A percentile compares a stretch with the other conserved stretches of the same genome.
Conservation (phyloP, 1,284 basidiomycete genomes). For the Ustilago trichophora region DNA sequence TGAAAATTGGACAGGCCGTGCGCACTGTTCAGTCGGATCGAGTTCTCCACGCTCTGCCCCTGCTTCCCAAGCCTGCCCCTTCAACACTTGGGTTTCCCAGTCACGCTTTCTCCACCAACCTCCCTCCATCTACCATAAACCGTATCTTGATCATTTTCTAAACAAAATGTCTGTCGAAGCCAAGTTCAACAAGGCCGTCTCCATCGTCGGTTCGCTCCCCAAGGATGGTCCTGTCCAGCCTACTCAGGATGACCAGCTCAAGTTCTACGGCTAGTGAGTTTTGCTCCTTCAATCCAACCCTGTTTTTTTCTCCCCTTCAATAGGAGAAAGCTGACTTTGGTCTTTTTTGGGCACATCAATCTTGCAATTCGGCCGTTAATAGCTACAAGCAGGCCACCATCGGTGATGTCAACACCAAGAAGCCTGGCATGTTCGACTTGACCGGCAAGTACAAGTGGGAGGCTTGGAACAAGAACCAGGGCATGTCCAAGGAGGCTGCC, state of each 20-base stretch:
- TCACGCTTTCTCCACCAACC: neutral
- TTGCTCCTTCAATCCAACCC: too few species aligned
- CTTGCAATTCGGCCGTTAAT: too few species aligned
- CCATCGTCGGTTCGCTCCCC: slow-evolving; percentile 49
- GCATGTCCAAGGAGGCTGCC: slow-evolving; percentile 54
- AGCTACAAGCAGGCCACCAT: slow-evolving; percentile 65
- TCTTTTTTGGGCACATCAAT: too few species aligned
- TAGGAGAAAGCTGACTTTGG: neutral
- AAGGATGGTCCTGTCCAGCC: slow-evolving; percentile 63
- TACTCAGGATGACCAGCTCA: slow-evolving; percentile 60
- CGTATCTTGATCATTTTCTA: neutral
- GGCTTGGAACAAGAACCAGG: slow-evolving; percentile 62
- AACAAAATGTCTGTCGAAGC: slow-evolving; percentile 48
- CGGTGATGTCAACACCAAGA: slow-evolving; percentile 63
- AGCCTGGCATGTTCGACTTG: slow-evolving; percentile 64
- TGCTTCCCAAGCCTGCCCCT: neutral
- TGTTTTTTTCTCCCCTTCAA: neutral
- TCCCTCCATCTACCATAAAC: neutral
- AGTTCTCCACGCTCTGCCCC: too few species aligned
- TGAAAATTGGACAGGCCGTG: slow-evolving; percentile 5
- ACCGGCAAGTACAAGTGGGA: slow-evolving; percentile 65
- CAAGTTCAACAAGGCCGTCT: slow-evolving; percentile 58
- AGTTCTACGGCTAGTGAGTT: slow-evolving; percentile 61
- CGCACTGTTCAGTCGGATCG: slow-evolving; percentile 13
- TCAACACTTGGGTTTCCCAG: too few species aligned